Evolutionary conservation across 169 alveolate genomes (phyloP).

Genomic region (Toxoplasma gondii): DNA sequence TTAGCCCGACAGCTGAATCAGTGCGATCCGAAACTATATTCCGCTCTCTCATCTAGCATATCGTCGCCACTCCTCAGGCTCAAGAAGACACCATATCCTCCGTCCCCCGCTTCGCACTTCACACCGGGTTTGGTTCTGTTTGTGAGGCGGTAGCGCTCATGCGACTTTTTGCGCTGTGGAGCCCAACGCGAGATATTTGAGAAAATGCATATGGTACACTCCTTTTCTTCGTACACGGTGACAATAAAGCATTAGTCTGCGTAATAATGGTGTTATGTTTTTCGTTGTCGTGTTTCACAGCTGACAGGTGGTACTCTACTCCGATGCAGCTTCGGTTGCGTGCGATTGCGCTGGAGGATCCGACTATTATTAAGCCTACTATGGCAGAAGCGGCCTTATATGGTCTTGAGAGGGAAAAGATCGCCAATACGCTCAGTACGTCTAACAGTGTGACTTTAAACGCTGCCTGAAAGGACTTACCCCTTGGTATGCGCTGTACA

Average conservation of each 20-base stretch:
- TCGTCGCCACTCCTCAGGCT: too few species aligned
- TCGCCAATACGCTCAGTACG: background rate
- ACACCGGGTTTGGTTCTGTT: too few species aligned
- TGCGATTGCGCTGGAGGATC: slow-evolving; percentile 43
- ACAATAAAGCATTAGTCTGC: background rate
- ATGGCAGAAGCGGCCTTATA: slow-evolving; percentile 19
- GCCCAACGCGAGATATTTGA: background rate
- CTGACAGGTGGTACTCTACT: slow-evolving; percentile 52
- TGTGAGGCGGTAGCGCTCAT: too few species aligned
- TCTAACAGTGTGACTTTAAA: too few species aligned
- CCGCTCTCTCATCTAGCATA: too few species aligned
- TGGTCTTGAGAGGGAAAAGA: background rate
- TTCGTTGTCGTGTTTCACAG: background rate
- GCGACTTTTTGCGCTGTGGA: too few species aligned
- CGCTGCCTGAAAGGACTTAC: too few species aligned
- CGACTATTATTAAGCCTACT: slow-evolving; percentile 14
- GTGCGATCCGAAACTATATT: too few species aligned
- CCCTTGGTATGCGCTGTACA: too few species aligned
- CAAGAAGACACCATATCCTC: too few species aligned
- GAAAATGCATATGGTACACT: background rate
- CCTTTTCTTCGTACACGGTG: background rate
- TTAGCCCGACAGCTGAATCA: too few species aligned
- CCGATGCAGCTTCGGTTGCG: slow-evolving; percentile 42
- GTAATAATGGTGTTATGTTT: background rate
- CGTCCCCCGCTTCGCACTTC: too few species aligned